Percentiles rank a stretch among this genome's conserved stretches.
Conservation (phyloP, 148 eudicot species). For the Pharnaceum exiguum region DNA sequence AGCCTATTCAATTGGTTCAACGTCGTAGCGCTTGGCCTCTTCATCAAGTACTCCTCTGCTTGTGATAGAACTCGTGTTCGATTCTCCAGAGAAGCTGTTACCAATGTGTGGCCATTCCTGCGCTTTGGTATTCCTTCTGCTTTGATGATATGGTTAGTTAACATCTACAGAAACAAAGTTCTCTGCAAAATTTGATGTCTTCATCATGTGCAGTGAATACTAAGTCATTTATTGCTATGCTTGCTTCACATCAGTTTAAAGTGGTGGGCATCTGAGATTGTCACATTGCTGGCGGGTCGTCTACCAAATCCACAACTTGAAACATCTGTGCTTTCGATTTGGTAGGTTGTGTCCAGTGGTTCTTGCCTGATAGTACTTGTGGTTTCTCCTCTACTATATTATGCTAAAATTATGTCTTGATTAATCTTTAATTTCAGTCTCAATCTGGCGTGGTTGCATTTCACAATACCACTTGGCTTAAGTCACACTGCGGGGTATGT, state of each 20-base stretch:
- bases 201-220: background rate
- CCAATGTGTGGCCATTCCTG: constrained; percentile 27
- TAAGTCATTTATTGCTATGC: too few relatives aligned
- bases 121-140: constrained; percentile 43
- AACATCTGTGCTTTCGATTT: constrained; percentile 43
- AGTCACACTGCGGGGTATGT: constrained; percentile 41
- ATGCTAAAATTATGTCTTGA: too few relatives aligned
- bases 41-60: constrained; percentile 29
- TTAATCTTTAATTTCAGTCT: constrained; percentile 25
- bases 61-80: constrained; percentile 31
- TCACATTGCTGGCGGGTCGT: constrained; percentile 34
- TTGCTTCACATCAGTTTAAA: constrained; percentile 23
- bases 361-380: too few relatives aligned
- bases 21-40: constrained; percentile 28
- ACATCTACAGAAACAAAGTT: too few relatives aligned
- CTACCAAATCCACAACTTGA: constrained; percentile 42
- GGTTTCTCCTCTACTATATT: too few relatives aligned
- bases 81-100: constrained; percentile 25
- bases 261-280: constrained; percentile 49
- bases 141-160: constrained; percentile 44
- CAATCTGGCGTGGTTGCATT: constrained; percentile 32
- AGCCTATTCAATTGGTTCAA: constrained; percentile 37
- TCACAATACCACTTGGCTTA: constrained; percentile 29
- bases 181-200: background rate
- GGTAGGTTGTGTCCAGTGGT: constrained; percentile 22